A percentile compares a stretch with the other conserved stretches of the same genome.
Evolutionary conservation across 2,329 filamentous ascomycete species (phyloP).

Genomic region (Gnomoniopsis sp.): DNA sequence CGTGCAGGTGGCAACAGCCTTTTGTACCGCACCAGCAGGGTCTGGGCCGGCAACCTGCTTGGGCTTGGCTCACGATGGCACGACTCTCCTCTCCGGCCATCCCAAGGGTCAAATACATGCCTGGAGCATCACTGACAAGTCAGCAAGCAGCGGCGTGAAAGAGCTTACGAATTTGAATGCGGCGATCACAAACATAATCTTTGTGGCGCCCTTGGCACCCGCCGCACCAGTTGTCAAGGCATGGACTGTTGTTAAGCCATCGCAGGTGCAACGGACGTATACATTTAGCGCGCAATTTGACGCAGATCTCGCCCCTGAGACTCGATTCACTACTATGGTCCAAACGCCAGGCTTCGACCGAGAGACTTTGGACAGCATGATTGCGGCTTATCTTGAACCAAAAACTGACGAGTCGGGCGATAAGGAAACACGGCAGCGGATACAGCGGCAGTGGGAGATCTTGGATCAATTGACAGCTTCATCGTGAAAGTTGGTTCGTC

Average conservation of each 20-base stretch:
- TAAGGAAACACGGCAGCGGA: slow-evolving; percentile 33
- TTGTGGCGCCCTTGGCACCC: slow-evolving; percentile 59
- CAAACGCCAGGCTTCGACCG: slow-evolving; percentile 43
- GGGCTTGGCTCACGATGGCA: slow-evolving; percentile 77
- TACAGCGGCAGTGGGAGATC: slow-evolving; percentile 37
- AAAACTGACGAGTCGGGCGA: slow-evolving; percentile 26
- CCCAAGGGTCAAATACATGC: slow-evolving; percentile 71
- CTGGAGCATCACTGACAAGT: slow-evolving; percentile 70
- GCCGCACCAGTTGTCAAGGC: slow-evolving; percentile 41
- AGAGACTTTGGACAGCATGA: slow-evolving; percentile 46
- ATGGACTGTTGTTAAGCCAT: slow-evolving; percentile 74
- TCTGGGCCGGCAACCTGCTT: slow-evolving; percentile 66
- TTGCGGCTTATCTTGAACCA: slow-evolving; percentile 42
- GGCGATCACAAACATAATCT: slow-evolving; percentile 77
- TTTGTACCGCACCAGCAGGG: slow-evolving; percentile 58
- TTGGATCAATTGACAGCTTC: slow-evolving; percentile 28
- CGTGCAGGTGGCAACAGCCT: slow-evolving; percentile 51
- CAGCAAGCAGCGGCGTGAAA: slow-evolving; percentile 56
- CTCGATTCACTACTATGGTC: slow-evolving; percentile 44
- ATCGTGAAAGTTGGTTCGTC: slow-evolving; percentile 23
- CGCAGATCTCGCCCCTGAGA: slow-evolving; percentile 34
- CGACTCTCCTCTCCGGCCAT: slow-evolving; percentile 76
- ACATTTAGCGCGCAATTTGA: slow-evolving; percentile 63
- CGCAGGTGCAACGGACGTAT: slow-evolving; percentile 62
- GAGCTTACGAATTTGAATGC: slow-evolving; percentile 72